A percentile compares a stretch with the other conserved stretches of the same genome.
phyloP scores from a whole-genome alignment of 2,329 filamentous ascomycete genomes.

The Aspergillus alliaceus region DNA sequence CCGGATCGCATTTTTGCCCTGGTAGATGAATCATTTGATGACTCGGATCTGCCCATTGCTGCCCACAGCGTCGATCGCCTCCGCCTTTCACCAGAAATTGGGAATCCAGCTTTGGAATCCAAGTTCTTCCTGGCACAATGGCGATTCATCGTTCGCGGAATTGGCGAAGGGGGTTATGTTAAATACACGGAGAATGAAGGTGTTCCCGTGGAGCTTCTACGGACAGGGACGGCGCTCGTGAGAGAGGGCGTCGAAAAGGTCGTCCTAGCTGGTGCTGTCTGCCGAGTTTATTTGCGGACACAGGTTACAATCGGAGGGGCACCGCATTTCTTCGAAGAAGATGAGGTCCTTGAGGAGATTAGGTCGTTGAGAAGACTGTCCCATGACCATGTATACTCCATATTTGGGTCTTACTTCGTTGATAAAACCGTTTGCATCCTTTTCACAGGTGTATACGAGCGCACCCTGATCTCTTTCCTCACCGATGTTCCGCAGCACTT shows the following conservation, averaged over 20 bases:
- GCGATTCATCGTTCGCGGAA: conserved; percentile 56
- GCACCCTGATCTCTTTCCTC: conserved; percentile 43
- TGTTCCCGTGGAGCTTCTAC: conserved; percentile 57
- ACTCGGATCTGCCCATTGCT: conserved; percentile 60
- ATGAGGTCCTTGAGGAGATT: conserved; percentile 43
- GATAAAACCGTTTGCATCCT: conserved; percentile 45
- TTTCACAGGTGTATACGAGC: conserved; percentile 43
- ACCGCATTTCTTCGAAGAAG: conserved; percentile 39
- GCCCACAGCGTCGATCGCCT: conserved; percentile 56
- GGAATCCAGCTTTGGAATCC: conserved; percentile 46
- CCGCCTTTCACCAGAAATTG: conserved; percentile 52
- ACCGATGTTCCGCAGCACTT: conserved; percentile 43
- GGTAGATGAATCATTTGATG: conserved; percentile 62
- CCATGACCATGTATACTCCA: conserved; percentile 46
- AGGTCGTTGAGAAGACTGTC: conserved; percentile 37
- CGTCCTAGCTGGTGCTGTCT: conserved; percentile 37
- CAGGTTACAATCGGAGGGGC: conserved; percentile 39
- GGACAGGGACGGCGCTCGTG: conserved; percentile 37
- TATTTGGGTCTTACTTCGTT: conserved; percentile 47
- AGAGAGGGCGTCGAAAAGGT: conserved; percentile 44
- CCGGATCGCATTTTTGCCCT: conserved; percentile 63
- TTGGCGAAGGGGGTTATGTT: conserved; percentile 57
- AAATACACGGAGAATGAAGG: conserved; percentile 60
- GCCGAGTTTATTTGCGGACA: conserved; percentile 38
- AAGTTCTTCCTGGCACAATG: conserved; percentile 63